These are phyloP conservation scores for Leptographium procerum DNA, from an alignment of 2,329 filamentous ascomycete genomes.

Conservation along the genomic window DNA sequence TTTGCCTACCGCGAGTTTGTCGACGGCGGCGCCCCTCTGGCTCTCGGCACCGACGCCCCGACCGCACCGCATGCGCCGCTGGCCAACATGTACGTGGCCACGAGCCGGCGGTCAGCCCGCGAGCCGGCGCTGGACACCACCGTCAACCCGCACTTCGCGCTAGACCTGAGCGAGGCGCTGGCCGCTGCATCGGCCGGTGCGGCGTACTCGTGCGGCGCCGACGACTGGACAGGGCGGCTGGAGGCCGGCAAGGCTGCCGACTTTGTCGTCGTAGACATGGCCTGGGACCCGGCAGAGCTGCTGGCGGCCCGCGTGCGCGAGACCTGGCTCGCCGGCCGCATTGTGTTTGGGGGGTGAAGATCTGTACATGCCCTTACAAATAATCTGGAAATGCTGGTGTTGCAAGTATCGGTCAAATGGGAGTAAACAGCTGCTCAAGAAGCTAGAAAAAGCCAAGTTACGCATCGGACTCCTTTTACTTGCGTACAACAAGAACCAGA, in stretches of 20 bases:
- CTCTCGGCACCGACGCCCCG: conserved; percentile 48
- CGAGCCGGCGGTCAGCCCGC: conserved; percentile 42
- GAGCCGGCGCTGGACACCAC: conserved; percentile 28
- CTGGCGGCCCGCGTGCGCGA: conserved; percentile 33
- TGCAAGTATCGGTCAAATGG: no score
- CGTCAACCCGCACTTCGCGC: conserved; percentile 41
- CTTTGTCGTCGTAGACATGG: conserved; percentile 42
- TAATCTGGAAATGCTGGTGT: no score
- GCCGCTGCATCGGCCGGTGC: conserved; percentile 42
- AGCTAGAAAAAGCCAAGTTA: no score
- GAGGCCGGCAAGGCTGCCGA: conserved; percentile 43
- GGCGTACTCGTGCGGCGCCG: conserved; percentile 48
- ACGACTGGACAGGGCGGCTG: conserved; percentile 40
- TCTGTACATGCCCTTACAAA: no score
- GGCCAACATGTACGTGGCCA: conserved; percentile 47
- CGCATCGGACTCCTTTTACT: no score
- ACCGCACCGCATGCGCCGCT: conserved; percentile 45
- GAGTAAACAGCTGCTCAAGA: no score
- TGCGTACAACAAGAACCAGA: not conserved
- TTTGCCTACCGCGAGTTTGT: conserved; percentile 54
- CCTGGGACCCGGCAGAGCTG: conserved; percentile 34
- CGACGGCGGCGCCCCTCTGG: conserved; percentile 40
- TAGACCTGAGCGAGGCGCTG: conserved; percentile 42
- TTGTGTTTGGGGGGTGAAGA: no score
- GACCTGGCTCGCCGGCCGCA: conserved; percentile 47